Evolutionary conservation across 2,329 filamentous ascomycete genomes (phyloP).

Genomic region (Amauroascus verrucosus): DNA sequence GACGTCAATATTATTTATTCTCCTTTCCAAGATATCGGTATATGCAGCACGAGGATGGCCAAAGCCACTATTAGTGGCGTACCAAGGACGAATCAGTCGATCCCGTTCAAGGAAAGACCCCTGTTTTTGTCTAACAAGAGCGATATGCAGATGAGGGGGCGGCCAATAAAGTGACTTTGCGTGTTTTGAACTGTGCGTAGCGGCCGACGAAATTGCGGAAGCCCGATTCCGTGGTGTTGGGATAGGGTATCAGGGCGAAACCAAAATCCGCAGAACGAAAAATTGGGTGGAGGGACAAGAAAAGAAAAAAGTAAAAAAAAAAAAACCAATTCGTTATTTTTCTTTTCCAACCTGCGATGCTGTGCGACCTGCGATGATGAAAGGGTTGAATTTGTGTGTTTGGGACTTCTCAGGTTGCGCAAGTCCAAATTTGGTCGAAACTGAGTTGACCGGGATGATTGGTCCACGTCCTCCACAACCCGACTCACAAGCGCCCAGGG

Average conservation of each 20-base stretch:
- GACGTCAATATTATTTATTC: constrained; percentile 6
- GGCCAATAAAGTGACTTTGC: constrained; percentile 13
- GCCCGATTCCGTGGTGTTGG: constrained; percentile 16
- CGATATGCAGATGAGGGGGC: constrained; percentile 6
- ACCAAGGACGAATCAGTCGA: constrained; percentile 1
- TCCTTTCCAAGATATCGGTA: neutral
- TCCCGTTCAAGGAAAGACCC: constrained; percentile 2
- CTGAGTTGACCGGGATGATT: constrained; percentile 6
- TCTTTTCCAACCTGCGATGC: neutral
- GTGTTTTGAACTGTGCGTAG: constrained; percentile 8
- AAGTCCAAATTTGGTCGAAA: constrained; percentile 3
- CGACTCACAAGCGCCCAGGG: constrained; percentile 6
- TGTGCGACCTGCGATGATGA: neutral
- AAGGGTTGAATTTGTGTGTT: neutral
- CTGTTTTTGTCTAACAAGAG: constrained; percentile 7
- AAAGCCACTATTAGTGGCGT: constrained; percentile 3
- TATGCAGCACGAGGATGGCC: constrained; percentile 4
- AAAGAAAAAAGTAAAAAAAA: no score
- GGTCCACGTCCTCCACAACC: constrained; percentile 10
- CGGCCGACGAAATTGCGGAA: constrained; percentile 8
- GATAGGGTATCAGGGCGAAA: constrained; percentile 5
- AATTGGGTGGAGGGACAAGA: neutral
- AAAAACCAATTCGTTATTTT: neutral
- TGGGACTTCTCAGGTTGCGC: constrained; percentile 1
- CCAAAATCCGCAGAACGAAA: neutral